Percentiles rank a stretch among this genome's conserved stretches.
Evolutionary conservation across 331 rosid species (phyloP).

Genomic region (Quercus phellos): DNA sequence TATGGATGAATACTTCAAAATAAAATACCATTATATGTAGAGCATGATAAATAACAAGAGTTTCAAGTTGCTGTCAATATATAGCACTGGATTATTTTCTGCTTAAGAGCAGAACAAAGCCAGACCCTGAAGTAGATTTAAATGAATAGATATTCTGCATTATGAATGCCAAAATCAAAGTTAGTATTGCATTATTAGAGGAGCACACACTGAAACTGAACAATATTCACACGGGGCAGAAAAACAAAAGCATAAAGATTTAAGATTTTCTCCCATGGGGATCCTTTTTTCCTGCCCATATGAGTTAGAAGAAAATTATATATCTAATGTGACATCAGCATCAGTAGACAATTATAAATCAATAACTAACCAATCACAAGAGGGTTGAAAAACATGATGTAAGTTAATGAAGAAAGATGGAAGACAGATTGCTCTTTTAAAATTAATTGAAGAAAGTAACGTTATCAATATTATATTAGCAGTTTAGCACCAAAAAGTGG

Average conservation of each 20-base stretch:
- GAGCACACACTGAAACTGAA: too few relatives aligned
- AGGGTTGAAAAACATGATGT: background rate
- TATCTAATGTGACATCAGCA: background rate
- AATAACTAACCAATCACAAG: background rate
- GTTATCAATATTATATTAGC: background rate
- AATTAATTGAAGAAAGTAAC: background rate
- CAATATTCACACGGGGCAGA: too few relatives aligned
- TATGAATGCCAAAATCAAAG: background rate
- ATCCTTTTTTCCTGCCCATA: too few relatives aligned
- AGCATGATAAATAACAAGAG: background rate
- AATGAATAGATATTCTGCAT: background rate
- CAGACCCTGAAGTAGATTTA: too few relatives aligned
- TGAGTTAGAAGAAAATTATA: too few relatives aligned
- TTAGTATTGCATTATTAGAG: too few relatives aligned
- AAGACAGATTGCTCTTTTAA: background rate
- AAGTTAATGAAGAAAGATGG: background rate
- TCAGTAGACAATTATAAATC: background rate
- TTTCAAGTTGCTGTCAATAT: background rate
- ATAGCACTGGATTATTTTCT: conserved; percentile 4
- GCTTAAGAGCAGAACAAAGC: background rate
- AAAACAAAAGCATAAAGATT: too few relatives aligned
- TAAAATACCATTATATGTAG: background rate
- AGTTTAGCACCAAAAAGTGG: background rate
- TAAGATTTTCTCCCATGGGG: too few relatives aligned
- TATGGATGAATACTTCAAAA: background rate